Conservation (phyloP, 345 rosid genomes). For the thale cress (Arabidopsis thaliana) region DNA sequence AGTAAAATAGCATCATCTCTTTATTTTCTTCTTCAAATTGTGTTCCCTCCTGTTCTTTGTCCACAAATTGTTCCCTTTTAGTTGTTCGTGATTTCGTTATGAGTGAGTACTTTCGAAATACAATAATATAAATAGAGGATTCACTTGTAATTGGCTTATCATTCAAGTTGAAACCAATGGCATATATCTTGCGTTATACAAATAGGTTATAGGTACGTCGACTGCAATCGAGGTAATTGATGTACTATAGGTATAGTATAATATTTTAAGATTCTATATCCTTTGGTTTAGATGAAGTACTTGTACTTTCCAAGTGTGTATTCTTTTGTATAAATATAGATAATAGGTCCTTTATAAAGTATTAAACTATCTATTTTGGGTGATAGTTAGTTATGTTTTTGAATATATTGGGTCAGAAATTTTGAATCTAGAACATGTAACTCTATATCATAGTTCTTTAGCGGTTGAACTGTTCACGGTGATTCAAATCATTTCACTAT, state of each 20-base stretch:
- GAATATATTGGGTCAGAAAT: background rate
- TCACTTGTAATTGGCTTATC: constrained; percentile 11
- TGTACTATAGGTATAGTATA: background rate
- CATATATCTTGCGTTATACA: constrained; percentile 10
- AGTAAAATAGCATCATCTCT: constrained; percentile 20
- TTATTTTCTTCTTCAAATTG: background rate
- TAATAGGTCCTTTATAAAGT: background rate
- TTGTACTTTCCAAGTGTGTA: background rate
- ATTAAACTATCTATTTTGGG: background rate
- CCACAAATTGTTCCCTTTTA: constrained; percentile 17
- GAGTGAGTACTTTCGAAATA: constrained; percentile 19
- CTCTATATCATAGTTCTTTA: too few species aligned
- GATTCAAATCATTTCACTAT: background rate
- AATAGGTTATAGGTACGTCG: constrained; percentile 17
- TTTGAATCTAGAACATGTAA: background rate
- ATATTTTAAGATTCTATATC: constrained; percentile 2
- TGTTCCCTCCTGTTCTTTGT: background rate
- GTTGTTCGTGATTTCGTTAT: constrained; percentile 23
- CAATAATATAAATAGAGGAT: background rate
- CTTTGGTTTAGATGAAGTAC: constrained; percentile 10
- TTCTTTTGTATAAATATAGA: background rate
- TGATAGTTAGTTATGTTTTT: background rate
- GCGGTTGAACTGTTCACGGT: background rate
- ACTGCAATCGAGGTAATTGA: constrained; percentile 24
- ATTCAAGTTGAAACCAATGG: constrained; percentile 36